Evolutionary conservation across 768 basidiomycete species (phyloP), one percentile per base, ranked within the genome.

Genomic region (Pleurotus tuoliensis): DNA sequence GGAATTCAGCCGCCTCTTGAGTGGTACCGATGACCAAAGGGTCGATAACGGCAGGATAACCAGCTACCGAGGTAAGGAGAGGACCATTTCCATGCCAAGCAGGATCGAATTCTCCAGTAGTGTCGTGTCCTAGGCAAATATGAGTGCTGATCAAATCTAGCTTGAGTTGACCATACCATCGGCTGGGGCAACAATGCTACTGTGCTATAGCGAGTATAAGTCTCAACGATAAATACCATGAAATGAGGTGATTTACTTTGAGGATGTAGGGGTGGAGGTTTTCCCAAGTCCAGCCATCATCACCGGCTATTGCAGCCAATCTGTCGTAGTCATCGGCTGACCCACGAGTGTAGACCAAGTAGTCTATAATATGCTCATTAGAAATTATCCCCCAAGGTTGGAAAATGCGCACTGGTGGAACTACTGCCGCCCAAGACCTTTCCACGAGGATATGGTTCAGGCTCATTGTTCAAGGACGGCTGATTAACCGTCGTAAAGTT

Each of bases 401-500:
- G 18, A 27, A 49, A 39, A 38, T n/a, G 64, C 67, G 24, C 46
- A 71, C 71, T 73, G 61, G 67, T 61, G 9, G 69, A 67, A 25
- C 64, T 69, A 38, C 59, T 62, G 8, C 73, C 73, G 9, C 72
- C 73, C 1, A 75, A 62, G 11, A 71, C 55, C 45, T 62, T 56
- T 2, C 73, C 72, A 25, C 69, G 49, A 6, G 67, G 63, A 56
- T 67, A 68, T 15, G 61, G 44, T 8, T 71, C 47, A 4, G 58
- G 13, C 0, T 69, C 67, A 24, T 63, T 62, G 51, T 65, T 62
- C 1, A 73, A 52, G 7, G 63, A 67, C 4, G 47, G 15, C 47
- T 71, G 70, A 2, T 70, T 67, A 15, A 58, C 56, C 0, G 69
- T 68, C 16, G 71, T 71, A 54, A 61, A 72, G 49, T 72, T 73